These are phyloP conservation scores for Thielaviopsis ethacetica DNA, from an alignment of 2,329 filamentous ascomycete genomes.

Conservation along the genomic window DNA sequence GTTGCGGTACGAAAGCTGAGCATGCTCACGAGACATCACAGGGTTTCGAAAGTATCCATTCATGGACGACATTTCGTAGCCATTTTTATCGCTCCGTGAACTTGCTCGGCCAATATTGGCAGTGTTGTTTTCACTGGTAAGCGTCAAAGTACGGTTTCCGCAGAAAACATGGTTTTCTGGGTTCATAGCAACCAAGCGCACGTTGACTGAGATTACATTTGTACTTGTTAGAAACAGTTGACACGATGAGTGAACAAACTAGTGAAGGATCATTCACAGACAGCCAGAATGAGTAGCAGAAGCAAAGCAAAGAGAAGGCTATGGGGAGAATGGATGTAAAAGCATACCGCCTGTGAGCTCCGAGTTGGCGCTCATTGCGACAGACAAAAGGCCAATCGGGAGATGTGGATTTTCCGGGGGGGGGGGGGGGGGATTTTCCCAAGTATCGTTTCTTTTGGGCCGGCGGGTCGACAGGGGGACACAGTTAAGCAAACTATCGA, in stretches of 20 bases:
- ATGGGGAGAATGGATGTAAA: not conserved
- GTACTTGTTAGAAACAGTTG: not conserved
- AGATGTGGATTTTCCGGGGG: no score
- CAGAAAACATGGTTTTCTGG: not conserved
- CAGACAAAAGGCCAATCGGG: not conserved
- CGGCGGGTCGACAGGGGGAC: not conserved
- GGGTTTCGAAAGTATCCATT: conserved; percentile 11
- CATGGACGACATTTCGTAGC: not conserved
- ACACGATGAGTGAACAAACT: not conserved
- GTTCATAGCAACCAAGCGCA: conserved; percentile 7
- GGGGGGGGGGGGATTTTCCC: not conserved
- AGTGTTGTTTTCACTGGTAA: conserved; percentile 2
- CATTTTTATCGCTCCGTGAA: not conserved
- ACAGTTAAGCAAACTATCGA: not conserved
- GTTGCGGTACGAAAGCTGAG: conserved; percentile 7
- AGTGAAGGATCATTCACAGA: not conserved
- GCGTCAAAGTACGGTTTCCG: conserved; percentile 3
- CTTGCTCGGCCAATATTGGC: conserved; percentile 8
- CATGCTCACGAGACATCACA: conserved; percentile 9
- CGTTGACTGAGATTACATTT: not conserved
- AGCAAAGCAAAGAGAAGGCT: not conserved
- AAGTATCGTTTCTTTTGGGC: not conserved
- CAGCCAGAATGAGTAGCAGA: no score
- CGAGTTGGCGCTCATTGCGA: not conserved
- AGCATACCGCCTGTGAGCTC: not conserved